These are phyloP conservation scores for Earliella scabrosa DNA, from an alignment of 1,284 basidiomycete species.

Conservation along the genomic window DNA sequence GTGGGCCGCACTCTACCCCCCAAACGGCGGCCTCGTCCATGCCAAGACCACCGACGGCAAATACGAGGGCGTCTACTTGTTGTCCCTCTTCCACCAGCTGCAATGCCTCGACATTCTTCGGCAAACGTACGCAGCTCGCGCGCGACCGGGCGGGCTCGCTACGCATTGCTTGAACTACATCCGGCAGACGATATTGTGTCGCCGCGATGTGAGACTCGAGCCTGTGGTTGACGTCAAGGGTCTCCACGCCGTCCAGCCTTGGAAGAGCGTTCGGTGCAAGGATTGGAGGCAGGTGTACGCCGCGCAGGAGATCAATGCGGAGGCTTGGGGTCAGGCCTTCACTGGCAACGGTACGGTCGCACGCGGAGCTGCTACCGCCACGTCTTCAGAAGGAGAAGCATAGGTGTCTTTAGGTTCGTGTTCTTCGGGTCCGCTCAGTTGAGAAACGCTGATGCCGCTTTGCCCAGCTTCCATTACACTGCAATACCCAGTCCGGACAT, in stretches of 20 bases:
- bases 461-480: no score
- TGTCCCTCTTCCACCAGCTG: not conserved
- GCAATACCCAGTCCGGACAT: no score
- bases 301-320: no score
- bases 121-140: not conserved
- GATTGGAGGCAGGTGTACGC: not conserved
- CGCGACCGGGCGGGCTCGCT: not conserved
- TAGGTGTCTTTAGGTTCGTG: no score
- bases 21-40: not conserved
- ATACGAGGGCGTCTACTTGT: not conserved
- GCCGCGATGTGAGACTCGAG: not conserved
- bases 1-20: not conserved
- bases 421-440: no score
- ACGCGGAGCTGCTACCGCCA: no score
- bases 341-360: no score
- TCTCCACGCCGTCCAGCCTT: not conserved
- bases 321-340: no score
- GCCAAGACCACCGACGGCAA: not conserved
- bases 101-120: not conserved
- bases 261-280: not conserved
- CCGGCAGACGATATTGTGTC: not conserved
- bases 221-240: not conserved
- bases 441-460: no score
- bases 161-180: not conserved
- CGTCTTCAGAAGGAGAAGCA: no score